These are phyloP conservation scores for Diaporthe citriasiana DNA, from an alignment of 2,329 filamentous ascomycete species.

Conservation along the genomic window DNA sequence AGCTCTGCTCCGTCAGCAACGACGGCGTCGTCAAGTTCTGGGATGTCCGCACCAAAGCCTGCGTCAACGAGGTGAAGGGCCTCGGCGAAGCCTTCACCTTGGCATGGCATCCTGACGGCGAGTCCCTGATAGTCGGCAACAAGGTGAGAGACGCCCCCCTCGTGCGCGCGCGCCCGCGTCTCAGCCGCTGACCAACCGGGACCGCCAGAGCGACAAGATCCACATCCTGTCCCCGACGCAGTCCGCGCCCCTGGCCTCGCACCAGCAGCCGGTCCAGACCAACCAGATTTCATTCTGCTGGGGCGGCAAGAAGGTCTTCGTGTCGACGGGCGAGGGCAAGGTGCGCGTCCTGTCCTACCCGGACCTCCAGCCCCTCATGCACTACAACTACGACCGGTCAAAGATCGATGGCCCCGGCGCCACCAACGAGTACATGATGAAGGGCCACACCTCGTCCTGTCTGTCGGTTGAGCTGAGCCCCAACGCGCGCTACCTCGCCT, in stretches of 20 bases:
- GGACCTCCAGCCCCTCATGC: slow-evolving; percentile 68
- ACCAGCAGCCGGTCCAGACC: slow-evolving; percentile 74
- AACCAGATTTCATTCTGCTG: slow-evolving; percentile 84
- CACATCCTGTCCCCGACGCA: slow-evolving; percentile 74
- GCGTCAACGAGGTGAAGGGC: slow-evolving; percentile 77
- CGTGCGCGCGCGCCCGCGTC: background rate
- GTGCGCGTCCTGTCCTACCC: slow-evolving; percentile 80
- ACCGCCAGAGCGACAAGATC: slow-evolving; percentile 69
- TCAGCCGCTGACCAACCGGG: slow-evolving; percentile 9
- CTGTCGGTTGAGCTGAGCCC: slow-evolving; percentile 79
- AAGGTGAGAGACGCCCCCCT: slow-evolving; percentile 64
- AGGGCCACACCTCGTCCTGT: slow-evolving; percentile 81
- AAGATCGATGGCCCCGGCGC: slow-evolving; percentile 54
- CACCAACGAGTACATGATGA: slow-evolving; percentile 70
- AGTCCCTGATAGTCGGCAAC: slow-evolving; percentile 78
- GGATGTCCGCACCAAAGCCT: slow-evolving; percentile 82
- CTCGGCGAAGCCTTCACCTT: slow-evolving; percentile 78
- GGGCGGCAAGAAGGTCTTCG: slow-evolving; percentile 77
- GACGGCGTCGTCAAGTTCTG: slow-evolving; percentile 84
- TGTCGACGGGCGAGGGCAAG: slow-evolving; percentile 79
- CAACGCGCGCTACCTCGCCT: slow-evolving; percentile 78
- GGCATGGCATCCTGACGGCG: slow-evolving; percentile 80
- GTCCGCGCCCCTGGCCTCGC: slow-evolving; percentile 67
- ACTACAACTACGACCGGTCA: slow-evolving; percentile 55
- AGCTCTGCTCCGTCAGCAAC: slow-evolving; percentile 80